Percentiles rank a stretch among this genome's conserved stretches.
Conservation (phyloP, 352 stramenopile species). For the Pythium apleroticum region DNA sequence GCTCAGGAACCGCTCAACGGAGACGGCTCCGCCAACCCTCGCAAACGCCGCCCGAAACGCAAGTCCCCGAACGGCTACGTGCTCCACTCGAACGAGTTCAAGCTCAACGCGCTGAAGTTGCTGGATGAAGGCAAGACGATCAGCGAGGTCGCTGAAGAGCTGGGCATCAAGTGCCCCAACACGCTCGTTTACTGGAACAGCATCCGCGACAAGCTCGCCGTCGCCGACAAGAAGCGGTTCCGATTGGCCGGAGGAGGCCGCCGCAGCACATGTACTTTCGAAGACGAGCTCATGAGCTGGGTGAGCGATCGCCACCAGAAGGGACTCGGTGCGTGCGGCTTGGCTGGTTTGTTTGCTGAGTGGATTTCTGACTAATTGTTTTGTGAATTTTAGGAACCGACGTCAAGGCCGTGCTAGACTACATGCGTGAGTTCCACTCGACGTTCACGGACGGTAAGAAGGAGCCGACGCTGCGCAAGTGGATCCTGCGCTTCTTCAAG, state of each 20-base stretch:
- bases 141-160: conserved; percentile 55
- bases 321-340: conserved; percentile 36
- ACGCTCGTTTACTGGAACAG: conserved; percentile 76
- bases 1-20: not conserved
- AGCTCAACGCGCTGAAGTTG: conserved; percentile 66
- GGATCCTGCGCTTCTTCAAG: conserved; percentile 84
- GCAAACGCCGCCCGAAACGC: conserved; percentile 43
- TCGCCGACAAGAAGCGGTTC: conserved; percentile 73
- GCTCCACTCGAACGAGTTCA: conserved; percentile 80
- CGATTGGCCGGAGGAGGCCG: conserved; percentile 62
- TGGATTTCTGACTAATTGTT: not conserved
- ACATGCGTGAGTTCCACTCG: conserved; percentile 61
- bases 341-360: not conserved
- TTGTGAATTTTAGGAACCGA: conserved; percentile 42
- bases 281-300: conserved; percentile 74
- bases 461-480: conserved; percentile 74
- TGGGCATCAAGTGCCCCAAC: conserved; percentile 69
- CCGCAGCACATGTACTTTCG: conserved; percentile 68
- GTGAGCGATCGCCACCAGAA: conserved; percentile 66
- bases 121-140: conserved; percentile 70
- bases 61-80: conserved; percentile 58
- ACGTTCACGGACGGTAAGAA: conserved; percentile 81
- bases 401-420: conserved; percentile 68
- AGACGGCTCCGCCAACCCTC: not conserved
- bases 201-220: conserved; percentile 72